Evolutionary conservation across 2,329 filamentous ascomycete species (phyloP), one percentile per base, ranked within the genome.

Genomic region (Nemania serpens): DNA sequence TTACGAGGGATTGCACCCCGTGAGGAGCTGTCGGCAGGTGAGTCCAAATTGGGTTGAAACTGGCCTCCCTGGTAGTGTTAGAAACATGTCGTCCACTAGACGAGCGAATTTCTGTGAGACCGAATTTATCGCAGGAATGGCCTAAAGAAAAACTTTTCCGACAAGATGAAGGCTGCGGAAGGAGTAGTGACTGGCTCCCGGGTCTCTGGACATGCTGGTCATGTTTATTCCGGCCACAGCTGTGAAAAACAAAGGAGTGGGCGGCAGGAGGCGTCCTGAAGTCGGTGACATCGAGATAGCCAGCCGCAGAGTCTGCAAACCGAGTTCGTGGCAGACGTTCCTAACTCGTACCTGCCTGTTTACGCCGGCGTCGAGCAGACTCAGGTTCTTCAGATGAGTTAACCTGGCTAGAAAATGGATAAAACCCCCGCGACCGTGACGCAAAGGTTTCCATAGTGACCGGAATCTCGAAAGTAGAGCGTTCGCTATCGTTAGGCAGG

Each of bases 371-470:
- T 55, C 64, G 59, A 29, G 22, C 39, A 43, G 68, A 55, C 49
- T 63, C 52, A 46, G 61, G n/a, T 17, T 67, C 55, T 39, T 67
- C 58, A 36, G 65, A 51, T 3, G 61, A 55, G 33, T 68, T 63
- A 42, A 60, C 42, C 25, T 64, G 59, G 56, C 68, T 66, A 52
- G 68, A 63, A 61, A 73, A 62, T 33, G 59, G 62, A 58, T 74
- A 68, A 47, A 78, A 68, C 58, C 71, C 70, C 34, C 64, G 68
- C 59, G 75, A 65, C 48, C 72, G 75, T 15, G 73, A 73, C 13
- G 70, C 69, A 11, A 78, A 73, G 45, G 73, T 75, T 42, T 75
- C 74, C 39, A 59, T 64, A 37, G 73, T 70, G 63, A 76, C 69
- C 15, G 20, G 5, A 36, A 29, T 46, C 11, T 48, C n/a, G 10